Conservation (phyloP, 805 yeast genomes). For the Wickerhamiella domercqiae region DNA sequence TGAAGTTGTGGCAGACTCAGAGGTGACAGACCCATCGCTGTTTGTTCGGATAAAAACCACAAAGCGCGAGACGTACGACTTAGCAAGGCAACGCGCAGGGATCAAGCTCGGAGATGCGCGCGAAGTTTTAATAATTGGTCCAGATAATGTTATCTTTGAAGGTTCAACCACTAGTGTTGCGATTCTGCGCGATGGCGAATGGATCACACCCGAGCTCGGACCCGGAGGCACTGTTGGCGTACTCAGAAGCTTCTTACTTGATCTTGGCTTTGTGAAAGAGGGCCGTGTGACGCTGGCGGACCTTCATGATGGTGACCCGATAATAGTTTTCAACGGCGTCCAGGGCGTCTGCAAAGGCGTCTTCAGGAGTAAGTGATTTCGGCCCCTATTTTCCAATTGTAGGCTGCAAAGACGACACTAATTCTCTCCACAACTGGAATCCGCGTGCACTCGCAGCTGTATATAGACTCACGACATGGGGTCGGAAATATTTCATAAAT, state of each 20-base stretch:
- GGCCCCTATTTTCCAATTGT: background rate
- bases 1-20: slow-evolving; percentile 49
- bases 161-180: slow-evolving; percentile 78
- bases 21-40: slow-evolving; percentile 34
- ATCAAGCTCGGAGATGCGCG: slow-evolving; percentile 17
- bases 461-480: too few relatives aligned
- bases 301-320: slow-evolving; percentile 49
- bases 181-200: slow-evolving; percentile 34
- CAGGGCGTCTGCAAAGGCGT: slow-evolving; percentile 40
- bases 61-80: slow-evolving; percentile 43
- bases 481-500: too few relatives aligned
- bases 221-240: slow-evolving; percentile 79
- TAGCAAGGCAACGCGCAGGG: slow-evolving; percentile 36
- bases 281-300: slow-evolving; percentile 32
- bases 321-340: slow-evolving; percentile 66
- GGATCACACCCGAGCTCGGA: slow-evolving; percentile 70
- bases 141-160: slow-evolving; percentile 49
- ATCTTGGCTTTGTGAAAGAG: slow-evolving; percentile 39
- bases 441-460: too few relatives aligned
- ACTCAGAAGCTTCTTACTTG: slow-evolving; percentile 47
- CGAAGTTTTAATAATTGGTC: slow-evolving; percentile 62
- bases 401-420: too few relatives aligned
- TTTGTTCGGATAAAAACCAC: slow-evolving; percentile 82
- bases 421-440: too few relatives aligned
- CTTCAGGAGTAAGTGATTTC: background rate